A percentile compares a stretch with the other conserved stretches of the same genome.
phyloP scores from a whole-genome alignment of 1,284 basidiomycete genomes.

The Trametes polyzona region DNA sequence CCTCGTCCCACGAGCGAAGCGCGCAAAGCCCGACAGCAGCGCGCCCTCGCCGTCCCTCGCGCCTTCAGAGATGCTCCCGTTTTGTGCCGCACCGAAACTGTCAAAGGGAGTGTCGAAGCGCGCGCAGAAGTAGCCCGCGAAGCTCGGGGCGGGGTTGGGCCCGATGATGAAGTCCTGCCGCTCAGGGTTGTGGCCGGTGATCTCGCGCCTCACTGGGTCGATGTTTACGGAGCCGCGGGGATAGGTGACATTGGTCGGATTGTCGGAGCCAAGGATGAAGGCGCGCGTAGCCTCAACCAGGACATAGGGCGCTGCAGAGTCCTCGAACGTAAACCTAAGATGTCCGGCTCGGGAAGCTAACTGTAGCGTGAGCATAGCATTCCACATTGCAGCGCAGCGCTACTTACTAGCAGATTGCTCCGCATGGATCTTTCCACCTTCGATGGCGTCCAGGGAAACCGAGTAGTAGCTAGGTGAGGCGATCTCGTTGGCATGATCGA shows the following conservation, averaged over 20 bases:
- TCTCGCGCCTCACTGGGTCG: slow-evolving; percentile 50
- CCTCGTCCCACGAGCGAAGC: slow-evolving; percentile 45
- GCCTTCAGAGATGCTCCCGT: slow-evolving; percentile 43
- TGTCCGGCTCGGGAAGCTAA: slow-evolving; percentile 80
- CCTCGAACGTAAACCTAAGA: slow-evolving; percentile 71
- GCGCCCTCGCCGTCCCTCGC: slow-evolving; percentile 41
- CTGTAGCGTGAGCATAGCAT: neutral
- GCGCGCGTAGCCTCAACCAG: slow-evolving; percentile 74
- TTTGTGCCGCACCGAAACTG: slow-evolving; percentile 54
- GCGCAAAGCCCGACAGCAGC: slow-evolving; percentile 60
- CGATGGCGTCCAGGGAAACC: slow-evolving; percentile 57
- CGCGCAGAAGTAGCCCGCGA: slow-evolving; percentile 79
- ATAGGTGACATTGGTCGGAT: slow-evolving; percentile 61
- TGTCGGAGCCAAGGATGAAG: slow-evolving; percentile 61
- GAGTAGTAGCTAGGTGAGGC: slow-evolving; percentile 71
- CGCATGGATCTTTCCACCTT: slow-evolving; percentile 54
- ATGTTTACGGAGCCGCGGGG: slow-evolving; percentile 64
- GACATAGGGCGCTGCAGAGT: slow-evolving; percentile 57
- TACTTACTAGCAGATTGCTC: slow-evolving; percentile 75
- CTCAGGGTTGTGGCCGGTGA: slow-evolving; percentile 74
- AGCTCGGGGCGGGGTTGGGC: slow-evolving; percentile 54
- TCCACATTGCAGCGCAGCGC: too few relatives aligned
- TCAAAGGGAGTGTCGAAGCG: slow-evolving; percentile 61
- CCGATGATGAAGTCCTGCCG: slow-evolving; percentile 76
- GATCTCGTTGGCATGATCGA: slow-evolving; percentile 62